A percentile compares a stretch with the other conserved stretches of the same genome.
These are phyloP conservation scores for Tuctoria greenei DNA, from an alignment of 176 grass and related monocot genomes.

Conservation along the genomic window DNA sequence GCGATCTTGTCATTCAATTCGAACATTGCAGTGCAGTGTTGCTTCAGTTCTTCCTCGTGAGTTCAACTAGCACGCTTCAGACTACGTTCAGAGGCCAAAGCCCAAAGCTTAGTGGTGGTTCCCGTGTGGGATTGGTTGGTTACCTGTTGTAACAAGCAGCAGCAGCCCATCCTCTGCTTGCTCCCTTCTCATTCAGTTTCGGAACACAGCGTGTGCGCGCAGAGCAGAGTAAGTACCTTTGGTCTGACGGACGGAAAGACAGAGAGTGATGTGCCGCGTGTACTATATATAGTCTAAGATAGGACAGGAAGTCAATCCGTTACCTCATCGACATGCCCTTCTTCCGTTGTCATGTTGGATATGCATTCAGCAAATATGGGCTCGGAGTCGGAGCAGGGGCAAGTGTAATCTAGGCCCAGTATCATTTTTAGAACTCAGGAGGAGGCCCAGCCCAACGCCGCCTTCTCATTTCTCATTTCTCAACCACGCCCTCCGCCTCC, in stretches of 20 bases:
- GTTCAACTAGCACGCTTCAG: neutral
- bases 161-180: neutral
- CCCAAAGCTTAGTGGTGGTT: too few species aligned
- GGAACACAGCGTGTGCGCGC: neutral
- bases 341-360: too few species aligned
- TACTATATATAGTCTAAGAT: too few species aligned
- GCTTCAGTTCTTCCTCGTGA: conserved; percentile 6
- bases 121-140: too few species aligned
- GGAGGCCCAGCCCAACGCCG: neutral
- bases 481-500: neutral
- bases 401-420: neutral
- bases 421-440: too few species aligned
- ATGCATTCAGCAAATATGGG: too few species aligned
- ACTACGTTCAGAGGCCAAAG: neutral
- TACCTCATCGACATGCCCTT: neutral
- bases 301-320: neutral
- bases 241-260: neutral
- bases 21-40: neutral
- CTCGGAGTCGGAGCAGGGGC: too few species aligned
- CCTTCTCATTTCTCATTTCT: too few species aligned
- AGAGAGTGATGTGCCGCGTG: neutral
- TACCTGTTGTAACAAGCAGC: too few species aligned
- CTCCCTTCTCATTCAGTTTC: neutral
- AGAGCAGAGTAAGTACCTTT: neutral
- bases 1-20: neutral